phyloP scores from a whole-genome alignment of 2,329 filamentous ascomycete genomes.

The Didymella pinodella region DNA sequence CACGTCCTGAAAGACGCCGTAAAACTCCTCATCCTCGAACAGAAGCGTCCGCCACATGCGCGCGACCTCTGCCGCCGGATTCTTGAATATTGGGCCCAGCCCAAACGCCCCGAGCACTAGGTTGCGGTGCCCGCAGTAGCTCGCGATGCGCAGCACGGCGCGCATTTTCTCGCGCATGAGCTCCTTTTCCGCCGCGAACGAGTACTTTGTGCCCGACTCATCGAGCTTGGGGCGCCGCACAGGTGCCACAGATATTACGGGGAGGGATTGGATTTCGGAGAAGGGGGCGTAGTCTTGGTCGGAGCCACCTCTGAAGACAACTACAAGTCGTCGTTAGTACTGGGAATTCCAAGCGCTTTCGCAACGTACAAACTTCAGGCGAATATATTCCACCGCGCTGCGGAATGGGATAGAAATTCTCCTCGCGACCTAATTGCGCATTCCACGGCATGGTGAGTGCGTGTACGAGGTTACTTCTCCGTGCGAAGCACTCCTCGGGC shows the following conservation, averaged over 20 bases:
- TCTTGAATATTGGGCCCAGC: conserved; percentile 55
- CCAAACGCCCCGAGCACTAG: conserved; percentile 56
- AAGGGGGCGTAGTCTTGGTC: conserved; percentile 55
- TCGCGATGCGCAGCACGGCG: conserved; percentile 73
- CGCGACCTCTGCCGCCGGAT: conserved; percentile 54
- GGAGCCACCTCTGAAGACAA: conserved; percentile 73
- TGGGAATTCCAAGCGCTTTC: background rate
- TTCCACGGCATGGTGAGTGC: conserved; percentile 69
- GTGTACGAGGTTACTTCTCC: conserved; percentile 76
- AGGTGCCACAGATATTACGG: conserved; percentile 77
- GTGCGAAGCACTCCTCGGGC: conserved; percentile 76
- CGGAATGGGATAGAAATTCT: conserved; percentile 74
- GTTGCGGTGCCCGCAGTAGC: conserved; percentile 49
- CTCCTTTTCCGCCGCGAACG: conserved; percentile 74
- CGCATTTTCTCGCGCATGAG: conserved; percentile 77
- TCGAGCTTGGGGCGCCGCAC: conserved; percentile 77
- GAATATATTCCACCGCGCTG: conserved; percentile 74
- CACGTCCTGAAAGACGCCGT: conserved; percentile 54
- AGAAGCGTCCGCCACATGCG: conserved; percentile 56
- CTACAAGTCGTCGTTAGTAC: conserved; percentile 45
- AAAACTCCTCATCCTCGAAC: conserved; percentile 55
- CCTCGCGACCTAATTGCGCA: conserved; percentile 40
- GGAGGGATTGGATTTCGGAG: conserved; percentile 63
- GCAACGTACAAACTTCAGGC: conserved; percentile 66
- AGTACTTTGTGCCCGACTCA: conserved; percentile 71